These are phyloP conservation scores for Ambrosia hybrid DNA, from an alignment of 140 eudicot genomes.

Conservation along the genomic window DNA sequence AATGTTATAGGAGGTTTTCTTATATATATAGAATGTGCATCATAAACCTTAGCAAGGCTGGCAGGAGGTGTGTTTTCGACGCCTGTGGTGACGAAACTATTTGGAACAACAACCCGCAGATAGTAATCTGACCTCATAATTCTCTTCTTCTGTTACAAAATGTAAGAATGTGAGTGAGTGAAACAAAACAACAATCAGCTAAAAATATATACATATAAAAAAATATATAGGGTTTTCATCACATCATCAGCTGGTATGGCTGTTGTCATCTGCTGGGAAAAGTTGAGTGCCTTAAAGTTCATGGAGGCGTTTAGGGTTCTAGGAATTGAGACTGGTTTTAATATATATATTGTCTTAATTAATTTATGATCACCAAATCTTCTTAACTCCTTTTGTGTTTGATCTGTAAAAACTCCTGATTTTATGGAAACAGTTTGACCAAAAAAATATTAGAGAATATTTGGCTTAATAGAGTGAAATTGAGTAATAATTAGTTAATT, in stretches of 20 bases:
- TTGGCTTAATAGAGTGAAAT: no score
- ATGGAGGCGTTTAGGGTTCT: neutral
- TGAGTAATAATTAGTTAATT: no score
- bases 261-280: neutral
- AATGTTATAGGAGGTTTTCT: neutral
- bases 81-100: conserved; percentile 37
- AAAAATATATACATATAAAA: neutral
- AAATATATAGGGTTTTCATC: neutral
- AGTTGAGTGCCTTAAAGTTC: conserved; percentile 1
- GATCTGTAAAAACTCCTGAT: no score
- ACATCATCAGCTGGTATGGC: neutral
- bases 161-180: neutral
- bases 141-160: neutral
- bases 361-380: no score
- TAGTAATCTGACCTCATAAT: conserved; percentile 11
- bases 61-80: conserved; percentile 36
- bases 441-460: no score
- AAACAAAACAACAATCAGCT: no score
- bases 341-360: no score
- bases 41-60: conserved; percentile 70
- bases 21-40: neutral
- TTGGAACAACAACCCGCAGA: conserved; percentile 23
- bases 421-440: no score
- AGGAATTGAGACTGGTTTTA: no score
- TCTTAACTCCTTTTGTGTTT: no score